Evolutionary conservation across 805 yeast genomes (phyloP).

Genomic region (Nakazawaea wickerhamii): DNA sequence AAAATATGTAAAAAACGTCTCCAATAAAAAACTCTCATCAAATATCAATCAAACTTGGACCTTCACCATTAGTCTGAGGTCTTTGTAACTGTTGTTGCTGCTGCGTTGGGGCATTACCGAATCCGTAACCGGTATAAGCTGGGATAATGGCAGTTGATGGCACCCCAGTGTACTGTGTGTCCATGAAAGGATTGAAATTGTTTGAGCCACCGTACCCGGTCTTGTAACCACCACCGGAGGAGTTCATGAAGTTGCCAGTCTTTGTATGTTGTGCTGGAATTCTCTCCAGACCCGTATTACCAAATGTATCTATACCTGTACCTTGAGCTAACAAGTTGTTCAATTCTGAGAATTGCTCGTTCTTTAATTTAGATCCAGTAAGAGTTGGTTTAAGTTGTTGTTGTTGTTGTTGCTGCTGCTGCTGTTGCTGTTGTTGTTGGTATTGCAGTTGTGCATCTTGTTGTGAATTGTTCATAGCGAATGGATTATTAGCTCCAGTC

Average conservation of each 20-base stretch:
- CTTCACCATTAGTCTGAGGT: not conserved
- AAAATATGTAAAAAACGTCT: not conserved
- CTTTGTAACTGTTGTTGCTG: conserved; percentile 20
- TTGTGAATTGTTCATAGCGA: conserved; percentile 38
- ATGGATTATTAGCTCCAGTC: conserved; percentile 78
- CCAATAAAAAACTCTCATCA: conserved; percentile 14
- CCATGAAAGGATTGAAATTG: conserved; percentile 55
- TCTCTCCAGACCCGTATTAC: conserved; percentile 78
- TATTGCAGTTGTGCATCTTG: conserved; percentile 23
- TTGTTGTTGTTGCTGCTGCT: conserved; percentile 16
- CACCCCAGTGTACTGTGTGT: conserved; percentile 68
- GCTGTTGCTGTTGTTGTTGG: conserved; percentile 19
- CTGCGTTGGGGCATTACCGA: conserved; percentile 66
- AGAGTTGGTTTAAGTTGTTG: conserved; percentile 36
- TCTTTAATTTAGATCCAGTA: conserved; percentile 46
- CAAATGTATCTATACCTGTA: conserved; percentile 90
- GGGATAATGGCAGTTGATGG: conserved; percentile 64
- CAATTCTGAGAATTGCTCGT: conserved; percentile 62
- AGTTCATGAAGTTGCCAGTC: conserved; percentile 74
- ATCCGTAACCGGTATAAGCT: conserved; percentile 89
- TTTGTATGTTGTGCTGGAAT: conserved; percentile 91
- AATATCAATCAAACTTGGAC: conserved; percentile 42
- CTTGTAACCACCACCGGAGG: conserved; percentile 79
- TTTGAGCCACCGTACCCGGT: conserved; percentile 38
- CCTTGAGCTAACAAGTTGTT: conserved; percentile 78